Base-by-base conservation (phyloP, 2,329 filamentous ascomycete species). In the Ceratocystis cacaofunesta region DNA sequence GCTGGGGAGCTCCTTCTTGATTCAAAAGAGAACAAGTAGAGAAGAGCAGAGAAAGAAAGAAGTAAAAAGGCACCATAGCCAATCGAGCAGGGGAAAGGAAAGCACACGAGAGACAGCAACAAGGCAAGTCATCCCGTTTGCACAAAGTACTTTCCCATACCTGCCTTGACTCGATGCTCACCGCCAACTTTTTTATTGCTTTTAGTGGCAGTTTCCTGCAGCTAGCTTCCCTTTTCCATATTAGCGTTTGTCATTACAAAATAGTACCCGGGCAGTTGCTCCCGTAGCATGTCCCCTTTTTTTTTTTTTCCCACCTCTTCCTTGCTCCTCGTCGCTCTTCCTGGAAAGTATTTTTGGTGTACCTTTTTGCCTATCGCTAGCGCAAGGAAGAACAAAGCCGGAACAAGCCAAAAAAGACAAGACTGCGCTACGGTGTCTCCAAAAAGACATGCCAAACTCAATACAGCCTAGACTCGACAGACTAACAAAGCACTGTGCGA, bases 341-440 rank as follows among this genome's bases (percentile, higher is more conserved):
- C 28, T 15, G 17, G 22, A 7, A 57, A 17, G 52, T 57, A 57
- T 57, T 57, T 57, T 57, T 57, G 52, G 52, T n/a, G 52, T 57
- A 57, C 25, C 52, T 57, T 57, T 57, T 57, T 57, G 52, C 22
- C 52, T 17, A 28, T 57, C 4, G 12, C 17, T 57, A 57, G 52
- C 52, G 52, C 52, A 57, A 28, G 22, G 52, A 30, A 57, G 52
- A 57, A 57, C 52, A 57, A 57, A 57, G 52, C 52, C 52, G 52
- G 52, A 57, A 57, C 52, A 57, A 57, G 52, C 22, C 52, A 28
- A 57, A 57, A 57, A 57, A 28, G 52, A 57, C 28, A 57, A 32
- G 30, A 25, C 8, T 12, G 30, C 52, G 19, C 52, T 57, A 57
- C 52, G 52, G 52, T 5, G 52, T 30, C 52, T 57, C 52, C 52